Evolutionary conservation across 78 protist genomes (phyloP).

Genomic region (Guillardia theta): DNA sequence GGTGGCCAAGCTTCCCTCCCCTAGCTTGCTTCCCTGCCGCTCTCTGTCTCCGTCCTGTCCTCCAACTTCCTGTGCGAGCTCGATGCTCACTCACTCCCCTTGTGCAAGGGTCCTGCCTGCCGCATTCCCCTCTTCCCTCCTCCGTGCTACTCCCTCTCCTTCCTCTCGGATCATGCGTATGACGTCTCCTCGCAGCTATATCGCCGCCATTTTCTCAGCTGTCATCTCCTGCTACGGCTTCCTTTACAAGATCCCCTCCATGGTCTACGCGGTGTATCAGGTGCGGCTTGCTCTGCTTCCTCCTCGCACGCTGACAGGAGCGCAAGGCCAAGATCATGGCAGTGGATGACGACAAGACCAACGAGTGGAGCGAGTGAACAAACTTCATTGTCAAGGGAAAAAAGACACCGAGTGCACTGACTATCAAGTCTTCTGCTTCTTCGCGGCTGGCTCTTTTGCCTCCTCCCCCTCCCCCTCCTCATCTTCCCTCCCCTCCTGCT

Average conservation of each 20-base stretch:
- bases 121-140: neutral
- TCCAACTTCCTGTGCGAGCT: neutral
- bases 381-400: no score
- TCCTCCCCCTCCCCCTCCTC: no score
- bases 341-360: no score
- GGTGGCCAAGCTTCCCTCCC: neutral
- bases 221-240: neutral
- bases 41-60: neutral
- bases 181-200: neutral
- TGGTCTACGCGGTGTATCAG: neutral
- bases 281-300: neutral
- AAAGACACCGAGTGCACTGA: no score
- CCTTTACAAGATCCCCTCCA: neutral
- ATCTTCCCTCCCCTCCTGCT: no score
- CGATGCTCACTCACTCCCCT: neutral
- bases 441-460: neutral
- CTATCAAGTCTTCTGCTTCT: neutral
- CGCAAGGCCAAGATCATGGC: no score
- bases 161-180: neutral
- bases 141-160: neutral
- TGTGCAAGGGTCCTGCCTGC: neutral
- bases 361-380: no score
- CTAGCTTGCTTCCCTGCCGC: neutral
- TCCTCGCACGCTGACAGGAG: neutral
- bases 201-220: neutral